Base-by-base conservation (phyloP, 108 stramenopile species). In the Cafeteria roenbergensis region DNA sequence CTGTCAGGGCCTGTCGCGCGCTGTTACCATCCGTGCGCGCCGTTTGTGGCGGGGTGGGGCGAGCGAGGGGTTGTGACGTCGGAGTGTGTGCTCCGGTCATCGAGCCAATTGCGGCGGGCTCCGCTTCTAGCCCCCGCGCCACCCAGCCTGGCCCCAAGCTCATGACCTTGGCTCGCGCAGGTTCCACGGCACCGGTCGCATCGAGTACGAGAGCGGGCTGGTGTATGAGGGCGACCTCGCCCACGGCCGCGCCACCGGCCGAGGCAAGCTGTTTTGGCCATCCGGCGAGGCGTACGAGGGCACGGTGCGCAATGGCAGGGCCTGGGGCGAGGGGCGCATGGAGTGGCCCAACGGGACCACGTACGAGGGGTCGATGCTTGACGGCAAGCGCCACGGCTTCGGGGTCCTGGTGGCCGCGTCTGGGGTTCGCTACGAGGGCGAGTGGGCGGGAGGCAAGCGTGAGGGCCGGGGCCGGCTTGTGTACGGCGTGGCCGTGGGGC, bases 271-370 rank as follows among this genome's bases (percentile, higher is more conserved):
- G 2, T 20, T 26, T 0, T 66, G 66, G 66, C 20, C 20, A 2
- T 54, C 55, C 29, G 66, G 66, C 54, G 12, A 24, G 25, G 29
- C 22, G 24, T 66, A 56, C 55, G 55, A 66, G 27, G 66, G 66
- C 35, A 31, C 30, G 24, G 33, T 66, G 26, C 1, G 33, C 35
- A 1, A 12, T 34, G 34, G 34, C 31, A 34, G 8, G 4, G 30
- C 36, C 21, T 20, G 28, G n/a, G 66, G 66, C 1, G 9, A 34
- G 14, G 66, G 66, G 6, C 27, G 12, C 55, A 30, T 66, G 1
- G 12, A 8, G 12, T 66, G 66, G 66, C 29, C 27, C 24, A 33
- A 66, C 25, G 66, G 66, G 6, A 30, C 33, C 26, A 34, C 55
- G 34, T 66, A 66, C 66, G 54, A 55, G 27, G 66, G 66, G n/a